These are phyloP conservation scores for Globisporangium mamillatum DNA, from an alignment of 352 stramenopile genomes.

Conservation along the genomic window DNA sequence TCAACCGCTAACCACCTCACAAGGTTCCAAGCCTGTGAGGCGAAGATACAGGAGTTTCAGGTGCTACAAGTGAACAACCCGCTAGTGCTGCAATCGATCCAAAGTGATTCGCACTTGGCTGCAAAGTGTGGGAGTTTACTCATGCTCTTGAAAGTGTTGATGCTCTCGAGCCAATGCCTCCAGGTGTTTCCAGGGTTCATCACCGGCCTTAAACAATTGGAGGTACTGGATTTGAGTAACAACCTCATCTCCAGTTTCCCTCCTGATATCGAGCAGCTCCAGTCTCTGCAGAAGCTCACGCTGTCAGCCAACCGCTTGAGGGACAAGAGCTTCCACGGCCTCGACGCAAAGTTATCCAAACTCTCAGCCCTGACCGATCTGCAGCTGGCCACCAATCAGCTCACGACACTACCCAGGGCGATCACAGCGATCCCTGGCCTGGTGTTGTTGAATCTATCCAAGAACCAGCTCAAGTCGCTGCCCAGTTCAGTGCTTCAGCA, in stretches of 20 bases:
- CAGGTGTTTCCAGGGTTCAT: constrained; percentile 26
- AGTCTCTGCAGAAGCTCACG: constrained; percentile 19
- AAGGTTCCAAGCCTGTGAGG: not conserved
- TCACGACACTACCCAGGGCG: constrained; percentile 18
- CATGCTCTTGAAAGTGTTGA: constrained; percentile 17
- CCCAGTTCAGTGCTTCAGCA: constrained; percentile 9
- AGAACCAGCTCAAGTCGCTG: constrained; percentile 33
- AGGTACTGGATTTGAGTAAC: constrained; percentile 33
- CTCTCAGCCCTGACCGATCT: constrained; percentile 24
- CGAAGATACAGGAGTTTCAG: constrained; percentile 9
- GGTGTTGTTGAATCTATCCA: constrained; percentile 31
- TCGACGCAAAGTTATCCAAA: constrained; percentile 2
- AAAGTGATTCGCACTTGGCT: not conserved
- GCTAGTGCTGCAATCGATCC: constrained; percentile 6
- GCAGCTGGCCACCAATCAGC: constrained; percentile 29
- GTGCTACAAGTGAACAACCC: constrained; percentile 20
- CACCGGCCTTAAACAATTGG: constrained; percentile 16
- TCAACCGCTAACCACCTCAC: constrained; percentile 16
- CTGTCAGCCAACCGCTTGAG: constrained; percentile 18
- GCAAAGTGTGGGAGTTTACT: constrained; percentile 7
- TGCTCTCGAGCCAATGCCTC: constrained; percentile 20
- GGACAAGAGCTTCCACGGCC: constrained; percentile 17
- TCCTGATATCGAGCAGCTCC: constrained; percentile 20
- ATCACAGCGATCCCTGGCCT: constrained; percentile 21
- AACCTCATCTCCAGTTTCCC: constrained; percentile 26